These are phyloP conservation scores for Tuber indicum DNA, from an alignment of 495 filamentous ascomycete genomes.

Conservation along the genomic window DNA sequence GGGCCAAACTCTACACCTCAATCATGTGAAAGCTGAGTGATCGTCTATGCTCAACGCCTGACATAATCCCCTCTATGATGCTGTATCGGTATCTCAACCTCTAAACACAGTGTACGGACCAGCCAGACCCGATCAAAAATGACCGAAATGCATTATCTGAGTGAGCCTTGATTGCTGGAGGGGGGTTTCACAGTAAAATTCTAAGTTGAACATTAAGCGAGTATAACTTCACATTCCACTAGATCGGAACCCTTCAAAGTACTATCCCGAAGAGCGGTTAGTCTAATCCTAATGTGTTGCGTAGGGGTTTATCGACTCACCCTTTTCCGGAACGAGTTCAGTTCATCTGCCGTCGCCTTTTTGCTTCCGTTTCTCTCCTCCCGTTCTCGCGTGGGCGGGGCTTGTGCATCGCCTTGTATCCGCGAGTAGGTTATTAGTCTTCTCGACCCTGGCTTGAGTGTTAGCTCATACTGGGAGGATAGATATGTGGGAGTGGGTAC, in stretches of 20 bases:
- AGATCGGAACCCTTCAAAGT: not conserved
- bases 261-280: not conserved
- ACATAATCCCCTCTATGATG: not conserved
- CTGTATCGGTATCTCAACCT: not conserved
- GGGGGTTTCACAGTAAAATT: not conserved
- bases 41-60: not conserved
- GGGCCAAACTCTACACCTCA: not conserved
- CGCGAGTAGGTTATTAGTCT: conserved; percentile 78
- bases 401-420: conserved; percentile 55
- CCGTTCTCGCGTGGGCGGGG: conserved; percentile 44
- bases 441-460: conserved; percentile 60
- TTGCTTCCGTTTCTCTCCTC: conserved; percentile 25
- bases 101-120: not conserved
- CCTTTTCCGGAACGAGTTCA: conserved; percentile 69
- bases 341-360: conserved; percentile 57
- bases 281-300: not conserved
- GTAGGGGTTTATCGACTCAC: conserved; percentile 11
- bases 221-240: not conserved
- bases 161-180: not conserved
- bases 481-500: conserved; percentile 47
- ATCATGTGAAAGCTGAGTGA: not conserved
- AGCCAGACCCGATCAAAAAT: not conserved
- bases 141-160: not conserved
- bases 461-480: conserved; percentile 3
- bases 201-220: not conserved